Evolutionary conservation across 2,329 filamentous ascomycete species (phyloP).

Genomic region (Sporothrix pseudoabietina): DNA sequence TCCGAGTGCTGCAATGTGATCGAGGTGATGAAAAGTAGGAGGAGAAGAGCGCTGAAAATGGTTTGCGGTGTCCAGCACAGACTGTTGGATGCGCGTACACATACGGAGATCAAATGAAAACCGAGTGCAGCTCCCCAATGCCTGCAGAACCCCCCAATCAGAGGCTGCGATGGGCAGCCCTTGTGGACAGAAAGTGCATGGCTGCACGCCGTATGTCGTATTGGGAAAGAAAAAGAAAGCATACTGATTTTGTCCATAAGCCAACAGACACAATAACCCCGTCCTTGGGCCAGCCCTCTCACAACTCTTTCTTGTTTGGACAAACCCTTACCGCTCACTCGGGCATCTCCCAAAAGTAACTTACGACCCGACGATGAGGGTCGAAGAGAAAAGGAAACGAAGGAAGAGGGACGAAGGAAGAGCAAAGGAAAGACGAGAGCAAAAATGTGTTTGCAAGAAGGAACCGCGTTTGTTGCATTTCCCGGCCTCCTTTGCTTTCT

Average conservation of each 20-base stretch:
- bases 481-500: not conserved
- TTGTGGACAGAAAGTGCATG: not conserved
- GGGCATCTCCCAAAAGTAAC: not conserved
- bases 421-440: not conserved
- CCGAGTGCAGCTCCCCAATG: not conserved
- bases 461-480: too few relatives aligned
- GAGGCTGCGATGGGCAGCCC: not conserved
- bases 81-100: not conserved
- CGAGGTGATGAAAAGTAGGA: not conserved
- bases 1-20: not conserved
- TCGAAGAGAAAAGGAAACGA: not conserved
- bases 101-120: not conserved
- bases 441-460: too few relatives aligned
- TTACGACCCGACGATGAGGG: not conserved
- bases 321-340: not conserved
- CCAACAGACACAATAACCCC: not conserved
- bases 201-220: not conserved
- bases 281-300: not conserved
- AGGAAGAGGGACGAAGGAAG: too few relatives aligned
- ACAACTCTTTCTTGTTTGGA: not conserved
- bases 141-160: not conserved
- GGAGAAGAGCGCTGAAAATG: not conserved
- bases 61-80: not conserved
- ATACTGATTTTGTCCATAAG: not conserved
- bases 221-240: constrained; percentile 6